Base-by-base conservation (phyloP, 768 basidiomycete genomes). In the Leccinum olivaceopallidum region DNA sequence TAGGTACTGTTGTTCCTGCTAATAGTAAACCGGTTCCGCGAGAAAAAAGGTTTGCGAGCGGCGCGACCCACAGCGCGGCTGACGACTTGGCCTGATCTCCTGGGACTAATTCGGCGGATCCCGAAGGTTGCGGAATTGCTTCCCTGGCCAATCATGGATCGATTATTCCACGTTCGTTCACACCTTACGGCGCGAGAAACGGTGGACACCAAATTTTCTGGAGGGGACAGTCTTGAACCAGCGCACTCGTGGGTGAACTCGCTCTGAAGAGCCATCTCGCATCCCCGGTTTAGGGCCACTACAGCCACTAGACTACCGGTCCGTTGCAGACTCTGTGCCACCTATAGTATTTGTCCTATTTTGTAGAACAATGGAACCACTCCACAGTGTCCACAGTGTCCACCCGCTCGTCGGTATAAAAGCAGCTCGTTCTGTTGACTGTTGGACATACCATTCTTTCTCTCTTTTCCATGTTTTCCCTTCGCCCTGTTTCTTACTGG, bases 201-300 rank as follows among this genome's bases (percentile, higher is more conserved):
- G 63, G 83, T 84, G 86, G 84, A 81, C 76, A 88, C 90, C 89
- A 91, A 92, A 88, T 91, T 92, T 90, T 92, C 90, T 85, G 88
- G 89, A 91, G 90, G 89, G 88, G 88, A 86, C 85, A 83, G 89
- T 82, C 88, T 92, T 88, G 90, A 92, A 91, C 88, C 86, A 89
- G 90, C 90, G 90, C 90, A 85, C 90, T 82, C 74, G 78, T 80
- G 83, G 77, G 75, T 75, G 67, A 73, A 49, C 64, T 73, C 83
- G 88, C 85, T 83, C 89, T 77, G 77, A 24, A 62, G 75, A 75
- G 76, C 81, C 83, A 81, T 83, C 81, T 78, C 85, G 79, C 89
- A 92, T 91, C 86, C 90, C 90, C 85, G 80, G 80, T 68, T 88
- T 80, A 77, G 83, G 87, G 87, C 89, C 90, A 67, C 74, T 83